Percentiles rank a stretch among this genome's conserved stretches.
Conservation (phyloP, 2,329 filamentous ascomycete species). For the Exophiala alcalophila region DNA sequence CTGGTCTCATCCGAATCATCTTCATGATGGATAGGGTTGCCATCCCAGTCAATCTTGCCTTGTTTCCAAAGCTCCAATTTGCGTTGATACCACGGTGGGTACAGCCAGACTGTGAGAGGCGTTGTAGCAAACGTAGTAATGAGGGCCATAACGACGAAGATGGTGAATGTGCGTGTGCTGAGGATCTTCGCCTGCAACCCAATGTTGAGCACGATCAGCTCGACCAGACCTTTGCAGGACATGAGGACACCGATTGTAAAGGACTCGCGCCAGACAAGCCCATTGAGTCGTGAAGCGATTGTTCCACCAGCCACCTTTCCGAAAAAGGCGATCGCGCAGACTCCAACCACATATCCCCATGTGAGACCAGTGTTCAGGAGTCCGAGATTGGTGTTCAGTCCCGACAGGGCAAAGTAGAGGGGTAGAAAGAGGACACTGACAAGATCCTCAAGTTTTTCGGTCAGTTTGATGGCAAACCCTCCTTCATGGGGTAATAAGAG, state of each 20-base stretch:
- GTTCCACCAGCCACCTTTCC: constrained; percentile 83
- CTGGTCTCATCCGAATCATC: constrained; percentile 37
- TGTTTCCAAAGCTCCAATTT: constrained; percentile 72
- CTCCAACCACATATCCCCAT: constrained; percentile 85
- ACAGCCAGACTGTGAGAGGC: constrained; percentile 68
- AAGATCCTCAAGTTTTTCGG: constrained; percentile 91
- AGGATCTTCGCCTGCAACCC: constrained; percentile 80
- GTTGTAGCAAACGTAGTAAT: constrained; percentile 83
- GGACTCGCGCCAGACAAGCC: constrained; percentile 85
- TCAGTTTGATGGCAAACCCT: constrained; percentile 78
- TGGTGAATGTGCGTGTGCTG: constrained; percentile 78
- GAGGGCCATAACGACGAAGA: constrained; percentile 91
- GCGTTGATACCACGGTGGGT: constrained; percentile 73
- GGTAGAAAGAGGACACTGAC: constrained; percentile 80
- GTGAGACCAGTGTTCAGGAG: constrained; percentile 75
- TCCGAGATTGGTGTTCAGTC: constrained; percentile 82
- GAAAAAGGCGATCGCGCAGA: constrained; percentile 76
- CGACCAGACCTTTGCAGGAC: constrained; percentile 95
- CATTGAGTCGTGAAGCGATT: constrained; percentile 70
- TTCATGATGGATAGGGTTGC: constrained; percentile 49
- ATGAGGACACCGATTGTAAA: constrained; percentile 85
- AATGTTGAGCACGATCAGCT: constrained; percentile 85
- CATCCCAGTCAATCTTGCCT: constrained; percentile 89
- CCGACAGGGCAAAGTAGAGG: constrained; percentile 89
- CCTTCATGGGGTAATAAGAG: constrained; percentile 68